Evolutionary conservation across 371 early-diverging fungal genomes (phyloP).

Genomic region (Quaeritorhiza haematococci): DNA sequence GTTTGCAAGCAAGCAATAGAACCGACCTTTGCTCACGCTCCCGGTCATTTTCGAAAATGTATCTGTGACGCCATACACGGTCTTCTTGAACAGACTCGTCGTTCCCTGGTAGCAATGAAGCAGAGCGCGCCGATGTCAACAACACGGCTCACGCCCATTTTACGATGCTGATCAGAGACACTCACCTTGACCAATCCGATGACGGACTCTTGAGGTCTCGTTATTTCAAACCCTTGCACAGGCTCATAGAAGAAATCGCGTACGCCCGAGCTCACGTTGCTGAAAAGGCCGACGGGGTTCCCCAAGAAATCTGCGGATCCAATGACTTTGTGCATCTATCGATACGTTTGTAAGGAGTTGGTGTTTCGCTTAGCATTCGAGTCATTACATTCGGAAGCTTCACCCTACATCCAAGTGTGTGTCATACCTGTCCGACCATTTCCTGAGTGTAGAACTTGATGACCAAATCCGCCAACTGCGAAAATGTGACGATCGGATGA

Average conservation of each 20-base stretch:
- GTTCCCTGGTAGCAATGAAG: constrained; percentile 60
- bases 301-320: constrained; percentile 97
- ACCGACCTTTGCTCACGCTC: constrained; percentile 85
- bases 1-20: too few relatives aligned
- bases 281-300: constrained; percentile 96
- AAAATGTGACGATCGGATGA: constrained; percentile 76
- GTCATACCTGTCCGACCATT: constrained; percentile 69
- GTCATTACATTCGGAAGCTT: too few relatives aligned
- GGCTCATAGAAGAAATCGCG: constrained; percentile 97
- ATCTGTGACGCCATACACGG: constrained; percentile 94
- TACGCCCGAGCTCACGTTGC: constrained; percentile 89
- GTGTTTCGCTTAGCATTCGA: neutral
- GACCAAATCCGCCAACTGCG: constrained; percentile 74
- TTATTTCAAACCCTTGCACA: constrained; percentile 90
- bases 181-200: constrained; percentile 82
- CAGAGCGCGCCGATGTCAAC: neutral
- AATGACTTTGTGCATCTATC: constrained; percentile 74
- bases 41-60: constrained; percentile 93
- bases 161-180: neutral
- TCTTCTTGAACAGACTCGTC: constrained; percentile 86
- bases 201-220: constrained; percentile 92
- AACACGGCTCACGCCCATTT: neutral
- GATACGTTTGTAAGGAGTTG: neutral
- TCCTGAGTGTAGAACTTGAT: constrained; percentile 84
- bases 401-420: neutral